Percentiles rank a stretch among this genome's conserved stretches.
phyloP scores from a whole-genome alignment of 495 filamentous ascomycete species.

The Aspergillus bertholletiae region DNA sequence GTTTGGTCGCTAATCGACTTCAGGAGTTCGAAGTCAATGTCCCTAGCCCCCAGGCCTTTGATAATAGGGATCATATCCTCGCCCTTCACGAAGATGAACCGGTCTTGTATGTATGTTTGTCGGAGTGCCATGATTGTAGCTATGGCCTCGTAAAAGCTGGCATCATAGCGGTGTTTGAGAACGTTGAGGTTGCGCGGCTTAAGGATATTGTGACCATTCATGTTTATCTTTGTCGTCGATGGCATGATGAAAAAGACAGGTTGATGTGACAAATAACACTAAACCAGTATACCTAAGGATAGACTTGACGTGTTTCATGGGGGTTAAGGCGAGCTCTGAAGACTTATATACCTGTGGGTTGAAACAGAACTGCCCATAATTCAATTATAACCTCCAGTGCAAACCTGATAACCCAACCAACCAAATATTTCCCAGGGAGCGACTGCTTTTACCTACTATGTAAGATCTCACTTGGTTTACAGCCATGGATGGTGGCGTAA shows the following conservation, averaged over 20 bases:
- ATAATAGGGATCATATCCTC: background rate
- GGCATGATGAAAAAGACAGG: background rate
- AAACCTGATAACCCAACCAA: too few species aligned
- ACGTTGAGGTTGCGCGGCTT: background rate
- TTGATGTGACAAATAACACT: too few species aligned
- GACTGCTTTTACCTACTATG: too few species aligned
- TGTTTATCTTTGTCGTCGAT: background rate
- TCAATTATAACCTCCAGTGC: too few species aligned
- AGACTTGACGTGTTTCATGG: too few species aligned
- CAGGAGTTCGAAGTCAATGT: background rate
- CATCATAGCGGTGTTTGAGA: background rate
- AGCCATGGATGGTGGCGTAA: too few species aligned
- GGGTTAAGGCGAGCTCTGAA: too few species aligned
- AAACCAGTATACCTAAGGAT: too few species aligned
- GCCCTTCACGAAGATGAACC: background rate
- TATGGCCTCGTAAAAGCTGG: background rate
- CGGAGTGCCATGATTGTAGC: constrained; percentile 2
- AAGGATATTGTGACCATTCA: background rate
- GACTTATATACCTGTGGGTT: too few species aligned
- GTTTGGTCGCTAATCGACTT: background rate
- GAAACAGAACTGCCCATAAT: too few species aligned
- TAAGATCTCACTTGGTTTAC: too few species aligned
- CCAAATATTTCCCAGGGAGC: too few species aligned
- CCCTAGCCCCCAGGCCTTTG: constrained; percentile 1
- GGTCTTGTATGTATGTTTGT: background rate